Base-by-base conservation (phyloP, 169 alveolate species). In the Ichthyophthirius multifiliis region DNA sequence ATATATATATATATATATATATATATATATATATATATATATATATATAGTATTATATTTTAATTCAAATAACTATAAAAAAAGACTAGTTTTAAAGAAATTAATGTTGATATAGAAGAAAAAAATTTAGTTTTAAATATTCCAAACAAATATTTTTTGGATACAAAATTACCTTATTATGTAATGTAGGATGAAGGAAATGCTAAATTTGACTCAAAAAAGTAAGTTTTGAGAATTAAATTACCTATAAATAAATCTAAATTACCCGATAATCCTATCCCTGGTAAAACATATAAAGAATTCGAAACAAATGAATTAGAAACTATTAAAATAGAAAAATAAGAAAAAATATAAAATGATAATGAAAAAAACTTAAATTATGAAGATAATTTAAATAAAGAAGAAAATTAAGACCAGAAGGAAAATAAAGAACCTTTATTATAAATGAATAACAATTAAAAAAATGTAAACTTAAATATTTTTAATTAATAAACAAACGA, bases 121-220 rank as follows among this genome's bases (percentile, higher is more conserved):
- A 39, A 45, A 37, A 84, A 65, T 43, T 46, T 90, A 16, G 67
- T 90, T 5, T 82, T 90, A 73, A 86, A 86, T 47, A 84, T 74
- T 34, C 91, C 92, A n/a, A 67, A 76, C 18, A 76, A 84, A 16
- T 90, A 90, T 39, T 88, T 79, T 65, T 65, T 90, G 39, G 92
- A 86, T 43, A 46, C 71, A 30, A 82, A 76, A 27, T 65, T 90
- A 71, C 87, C 84, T 1, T 90, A 90, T 83, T 82, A 76, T 16
- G 83, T 85, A 5, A 84, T 83, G n/a, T 75, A 82, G 6, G 82
- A 64, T 31, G 62, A 76, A 65, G 93, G 91, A 55, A 64, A 39
- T 32, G 95, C 95, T n/a, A 86, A 87, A 55, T 86, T 84, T 76
- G 92, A 90, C 41, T 39, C 81, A 41, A 65, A 74, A 46, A 74